A percentile compares a stretch with the other conserved stretches of the same genome.
phyloP scores from a whole-genome alignment of 345 rosid species.

The Balakata baccata region DNA sequence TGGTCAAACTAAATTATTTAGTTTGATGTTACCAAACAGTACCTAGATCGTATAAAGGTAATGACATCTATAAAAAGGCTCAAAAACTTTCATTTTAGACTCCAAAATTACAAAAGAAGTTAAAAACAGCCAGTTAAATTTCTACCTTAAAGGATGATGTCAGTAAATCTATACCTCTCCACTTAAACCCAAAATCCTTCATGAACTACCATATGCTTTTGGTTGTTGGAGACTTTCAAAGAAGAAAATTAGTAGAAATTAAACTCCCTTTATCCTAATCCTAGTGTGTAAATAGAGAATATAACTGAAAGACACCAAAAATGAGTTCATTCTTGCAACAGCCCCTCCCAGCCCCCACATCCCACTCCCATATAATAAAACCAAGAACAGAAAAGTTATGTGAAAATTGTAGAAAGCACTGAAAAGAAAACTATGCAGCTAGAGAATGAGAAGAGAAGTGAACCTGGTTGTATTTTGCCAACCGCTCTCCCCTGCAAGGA shows the following conservation, averaged over 20 bases:
- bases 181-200: neutral
- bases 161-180: neutral
- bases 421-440: neutral
- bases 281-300: neutral
- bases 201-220: neutral
- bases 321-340: neutral
- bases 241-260: neutral
- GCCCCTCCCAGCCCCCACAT: neutral
- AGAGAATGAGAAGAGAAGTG: constrained; percentile 20
- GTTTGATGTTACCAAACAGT: too few relatives aligned
- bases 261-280: neutral
- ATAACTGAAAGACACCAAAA: neutral
- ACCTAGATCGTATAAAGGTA: too few relatives aligned
- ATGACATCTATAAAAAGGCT: too few relatives aligned
- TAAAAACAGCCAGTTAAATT: neutral
- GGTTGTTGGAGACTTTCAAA: neutral
- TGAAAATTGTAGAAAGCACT: neutral
- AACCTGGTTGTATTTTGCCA: constrained; percentile 96
- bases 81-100: too few relatives aligned
- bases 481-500: constrained; percentile 94
- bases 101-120: neutral
- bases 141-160: neutral
- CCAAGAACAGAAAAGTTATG: neutral
- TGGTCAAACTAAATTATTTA: too few relatives aligned
- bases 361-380: neutral